Evolutionary conservation across 2,329 filamentous ascomycete species (phyloP).

Genomic region (Teratosphaeriaceae sp.): DNA sequence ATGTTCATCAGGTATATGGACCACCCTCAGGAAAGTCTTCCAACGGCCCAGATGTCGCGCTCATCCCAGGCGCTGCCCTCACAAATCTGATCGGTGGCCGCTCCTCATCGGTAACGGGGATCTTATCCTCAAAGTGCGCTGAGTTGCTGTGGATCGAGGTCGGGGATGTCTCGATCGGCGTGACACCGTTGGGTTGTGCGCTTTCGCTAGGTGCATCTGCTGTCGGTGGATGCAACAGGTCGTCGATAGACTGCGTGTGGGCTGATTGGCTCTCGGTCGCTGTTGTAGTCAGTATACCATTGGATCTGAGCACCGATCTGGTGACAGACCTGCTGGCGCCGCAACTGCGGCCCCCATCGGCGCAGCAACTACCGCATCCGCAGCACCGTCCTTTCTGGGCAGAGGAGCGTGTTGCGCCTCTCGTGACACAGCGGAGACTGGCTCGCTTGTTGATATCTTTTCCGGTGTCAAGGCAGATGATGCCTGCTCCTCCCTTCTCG

Average conservation of each 20-base stretch:
- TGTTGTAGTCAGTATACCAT: slow-evolving; percentile 2
- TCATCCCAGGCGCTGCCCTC: slow-evolving; percentile 23
- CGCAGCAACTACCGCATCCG: slow-evolving; percentile 7
- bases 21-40: slow-evolving; percentile 21
- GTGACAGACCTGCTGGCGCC: slow-evolving; percentile 4
- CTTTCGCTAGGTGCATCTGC: not conserved
- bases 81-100: slow-evolving; percentile 13
- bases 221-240: slow-evolving; percentile 4
- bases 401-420: slow-evolving; percentile 1
- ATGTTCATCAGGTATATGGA: not conserved
- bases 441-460: not conserved
- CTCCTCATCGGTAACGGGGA: slow-evolving; percentile 16
- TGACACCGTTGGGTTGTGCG: not conserved
- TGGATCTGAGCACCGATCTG: not conserved
- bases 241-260: slow-evolving; percentile 8
- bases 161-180: not conserved
- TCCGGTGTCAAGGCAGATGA: not conserved
- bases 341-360: slow-evolving; percentile 1
- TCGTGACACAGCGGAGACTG: not conserved
- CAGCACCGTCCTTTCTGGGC: slow-evolving; percentile 8
- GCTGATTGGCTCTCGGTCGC: slow-evolving; percentile 9
- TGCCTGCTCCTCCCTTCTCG: not conserved
- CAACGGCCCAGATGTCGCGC: slow-evolving; percentile 26
- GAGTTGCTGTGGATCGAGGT: not conserved
- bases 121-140: slow-evolving; percentile 19